Evolutionary conservation across 331 rosid species (phyloP).

Genomic region (Arachis monticola): DNA sequence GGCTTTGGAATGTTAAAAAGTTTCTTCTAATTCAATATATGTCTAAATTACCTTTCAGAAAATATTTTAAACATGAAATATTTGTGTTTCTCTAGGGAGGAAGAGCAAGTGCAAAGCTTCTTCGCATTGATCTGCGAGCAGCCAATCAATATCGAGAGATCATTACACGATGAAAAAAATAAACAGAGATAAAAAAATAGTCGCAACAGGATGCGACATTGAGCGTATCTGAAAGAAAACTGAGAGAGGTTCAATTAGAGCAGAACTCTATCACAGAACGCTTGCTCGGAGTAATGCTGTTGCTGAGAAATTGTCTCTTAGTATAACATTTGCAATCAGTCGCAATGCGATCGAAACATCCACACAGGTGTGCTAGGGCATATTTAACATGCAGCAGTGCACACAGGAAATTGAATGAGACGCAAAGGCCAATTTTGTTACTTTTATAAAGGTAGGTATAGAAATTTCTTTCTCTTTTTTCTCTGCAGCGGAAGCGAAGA

Average conservation of each 20-base stretch:
- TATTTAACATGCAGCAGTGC: neutral
- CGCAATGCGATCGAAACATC: neutral
- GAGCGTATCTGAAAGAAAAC: constrained; percentile 82
- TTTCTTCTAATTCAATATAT: constrained; percentile 2
- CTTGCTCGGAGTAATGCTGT: constrained; percentile 77
- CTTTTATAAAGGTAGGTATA: constrained; percentile 10
- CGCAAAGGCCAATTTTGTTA: constrained; percentile 5
- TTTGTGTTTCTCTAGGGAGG: constrained; percentile 54
- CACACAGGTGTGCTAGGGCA: neutral
- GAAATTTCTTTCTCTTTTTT: constrained; percentile 23
- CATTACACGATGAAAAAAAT: constrained; percentile 72
- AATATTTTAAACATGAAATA: constrained; percentile 18
- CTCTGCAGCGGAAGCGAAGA: constrained; percentile 85
- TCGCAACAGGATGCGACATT: constrained; percentile 82
- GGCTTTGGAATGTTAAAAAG: neutral
- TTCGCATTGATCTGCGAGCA: constrained; percentile 60
- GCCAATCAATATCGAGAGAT: constrained; percentile 64
- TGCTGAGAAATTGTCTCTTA: constrained; percentile 84
- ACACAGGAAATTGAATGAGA: constrained; percentile 16
- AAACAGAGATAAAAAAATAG: constrained; percentile 81
- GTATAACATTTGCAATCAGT: constrained; percentile 45
- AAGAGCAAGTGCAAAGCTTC: constrained; percentile 66
- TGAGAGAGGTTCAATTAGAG: constrained; percentile 87
- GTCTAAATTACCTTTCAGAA: neutral
- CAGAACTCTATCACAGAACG: constrained; percentile 86